Evolutionary conservation across 1,284 basidiomycete genomes (phyloP).

Genomic region (Ustilago sp.): DNA sequence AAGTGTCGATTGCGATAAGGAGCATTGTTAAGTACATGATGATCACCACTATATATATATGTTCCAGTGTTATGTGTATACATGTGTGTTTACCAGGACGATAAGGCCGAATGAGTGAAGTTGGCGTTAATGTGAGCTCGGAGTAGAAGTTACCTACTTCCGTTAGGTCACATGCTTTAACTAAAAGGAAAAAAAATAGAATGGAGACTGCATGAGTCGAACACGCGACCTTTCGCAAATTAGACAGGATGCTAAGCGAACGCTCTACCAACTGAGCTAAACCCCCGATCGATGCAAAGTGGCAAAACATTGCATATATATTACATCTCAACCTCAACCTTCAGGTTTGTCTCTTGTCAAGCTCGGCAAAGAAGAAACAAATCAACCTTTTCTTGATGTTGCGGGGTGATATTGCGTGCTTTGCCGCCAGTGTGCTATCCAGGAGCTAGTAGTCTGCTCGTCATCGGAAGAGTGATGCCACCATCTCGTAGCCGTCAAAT

Average conservation of each 20-base stretch:
- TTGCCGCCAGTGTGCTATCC: not conserved
- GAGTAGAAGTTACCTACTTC: too few species aligned
- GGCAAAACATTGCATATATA: slow-evolving; percentile 3
- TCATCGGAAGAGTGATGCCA: slow-evolving; percentile 13
- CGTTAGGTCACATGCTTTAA: not conserved
- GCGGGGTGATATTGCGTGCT: slow-evolving; percentile 23
- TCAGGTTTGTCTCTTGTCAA: not conserved
- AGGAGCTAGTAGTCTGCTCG: slow-evolving; percentile 1
- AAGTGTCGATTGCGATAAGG: too few species aligned
- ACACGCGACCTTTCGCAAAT: slow-evolving; percentile 61
- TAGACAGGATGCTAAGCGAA: slow-evolving; percentile 57
- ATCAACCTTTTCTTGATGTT: not conserved
- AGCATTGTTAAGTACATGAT: too few species aligned
- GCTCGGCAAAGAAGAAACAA: slow-evolving; percentile 14
- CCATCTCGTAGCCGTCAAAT: not conserved
- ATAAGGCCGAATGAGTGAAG: too few species aligned
- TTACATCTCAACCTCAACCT: not conserved
- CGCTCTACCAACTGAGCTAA: slow-evolving; percentile 63
- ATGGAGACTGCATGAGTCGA: slow-evolving; percentile 62
- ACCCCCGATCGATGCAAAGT: slow-evolving; percentile 31
- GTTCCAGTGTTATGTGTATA: too few species aligned
- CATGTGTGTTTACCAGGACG: too few species aligned
- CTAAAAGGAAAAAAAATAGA: slow-evolving; percentile 8
- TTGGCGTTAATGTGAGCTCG: too few species aligned
- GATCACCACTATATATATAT: too few species aligned